Evolutionary conservation across 1,284 basidiomycete species (phyloP).

Genomic region (Macrocystidia cucumis): DNA sequence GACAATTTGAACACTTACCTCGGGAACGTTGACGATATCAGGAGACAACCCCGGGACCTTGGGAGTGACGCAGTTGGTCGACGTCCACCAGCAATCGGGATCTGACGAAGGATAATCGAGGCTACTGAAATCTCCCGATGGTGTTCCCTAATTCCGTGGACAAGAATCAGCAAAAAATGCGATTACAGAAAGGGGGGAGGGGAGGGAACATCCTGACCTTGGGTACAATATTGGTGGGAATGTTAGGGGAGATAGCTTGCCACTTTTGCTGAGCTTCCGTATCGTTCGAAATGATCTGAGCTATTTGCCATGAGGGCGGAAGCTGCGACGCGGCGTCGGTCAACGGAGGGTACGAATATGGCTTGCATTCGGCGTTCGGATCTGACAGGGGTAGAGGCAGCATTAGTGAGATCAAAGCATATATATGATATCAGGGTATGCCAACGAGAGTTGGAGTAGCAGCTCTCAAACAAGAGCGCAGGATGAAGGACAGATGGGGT

Average conservation of each 20-base stretch:
- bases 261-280: conserved; percentile 33
- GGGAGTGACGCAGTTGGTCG: conserved; percentile 47
- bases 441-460: background rate
- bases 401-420: too few relatives aligned
- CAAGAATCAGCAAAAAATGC: background rate
- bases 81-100: conserved; percentile 55
- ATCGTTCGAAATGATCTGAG: conserved; percentile 37
- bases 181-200: background rate
- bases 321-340: conserved; percentile 33
- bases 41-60: conserved; percentile 31
- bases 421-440: too few relatives aligned
- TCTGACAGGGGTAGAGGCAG: conserved; percentile 18
- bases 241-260: conserved; percentile 19
- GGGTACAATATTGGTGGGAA: conserved; percentile 24
- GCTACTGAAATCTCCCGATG: conserved; percentile 25
- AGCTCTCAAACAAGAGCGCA: background rate
- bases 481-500: background rate
- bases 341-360: conserved; percentile 34
- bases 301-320: conserved; percentile 35
- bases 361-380: conserved; percentile 27
- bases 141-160: conserved; percentile 18
- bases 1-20: too few relatives aligned
- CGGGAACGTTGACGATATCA: conserved; percentile 58
- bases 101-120: conserved; percentile 25
- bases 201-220: conserved; percentile 22